A percentile compares a stretch with the other conserved stretches of the same genome.
These are phyloP conservation scores for Eimeria falciformis DNA, from an alignment of 169 alveolate genomes.

Conservation along the genomic window DNA sequence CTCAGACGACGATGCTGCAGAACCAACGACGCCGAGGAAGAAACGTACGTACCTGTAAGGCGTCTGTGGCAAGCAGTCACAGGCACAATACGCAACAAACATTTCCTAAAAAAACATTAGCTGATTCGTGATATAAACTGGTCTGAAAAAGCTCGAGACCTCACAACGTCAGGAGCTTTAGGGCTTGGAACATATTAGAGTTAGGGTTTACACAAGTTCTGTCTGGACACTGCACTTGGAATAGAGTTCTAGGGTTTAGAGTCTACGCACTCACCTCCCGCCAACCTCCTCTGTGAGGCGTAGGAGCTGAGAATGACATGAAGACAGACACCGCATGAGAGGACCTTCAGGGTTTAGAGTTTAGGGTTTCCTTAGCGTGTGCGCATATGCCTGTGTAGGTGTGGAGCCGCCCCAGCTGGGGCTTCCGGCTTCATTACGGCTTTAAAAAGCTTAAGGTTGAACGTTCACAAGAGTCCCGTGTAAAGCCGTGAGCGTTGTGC, in stretches of 20 bases:
- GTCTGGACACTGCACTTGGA: background rate
- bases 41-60: constrained; percentile 47
- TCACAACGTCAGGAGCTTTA: too few relatives aligned
- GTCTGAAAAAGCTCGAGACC: too few relatives aligned
- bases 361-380: too few relatives aligned
- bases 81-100: background rate
- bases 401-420: constrained; percentile 1
- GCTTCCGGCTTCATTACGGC: background rate
- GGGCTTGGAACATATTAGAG: background rate
- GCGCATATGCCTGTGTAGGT: background rate
- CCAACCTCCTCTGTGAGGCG: constrained; percentile 60
- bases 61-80: constrained; percentile 42
- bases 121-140: too few relatives aligned
- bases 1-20: too few relatives aligned
- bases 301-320: constrained; percentile 41
- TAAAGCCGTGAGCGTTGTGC: constrained; percentile 68
- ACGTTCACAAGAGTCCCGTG: constrained; percentile 59
- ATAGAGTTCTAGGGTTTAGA: background rate
- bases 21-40: background rate
- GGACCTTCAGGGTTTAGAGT: background rate
- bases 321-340: background rate
- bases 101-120: too few relatives aligned
- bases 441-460: background rate
- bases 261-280: constrained; percentile 38
- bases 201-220: background rate